phyloP scores from a whole-genome alignment of 768 basidiomycete species.

The Kockovaella imperatae region DNA sequence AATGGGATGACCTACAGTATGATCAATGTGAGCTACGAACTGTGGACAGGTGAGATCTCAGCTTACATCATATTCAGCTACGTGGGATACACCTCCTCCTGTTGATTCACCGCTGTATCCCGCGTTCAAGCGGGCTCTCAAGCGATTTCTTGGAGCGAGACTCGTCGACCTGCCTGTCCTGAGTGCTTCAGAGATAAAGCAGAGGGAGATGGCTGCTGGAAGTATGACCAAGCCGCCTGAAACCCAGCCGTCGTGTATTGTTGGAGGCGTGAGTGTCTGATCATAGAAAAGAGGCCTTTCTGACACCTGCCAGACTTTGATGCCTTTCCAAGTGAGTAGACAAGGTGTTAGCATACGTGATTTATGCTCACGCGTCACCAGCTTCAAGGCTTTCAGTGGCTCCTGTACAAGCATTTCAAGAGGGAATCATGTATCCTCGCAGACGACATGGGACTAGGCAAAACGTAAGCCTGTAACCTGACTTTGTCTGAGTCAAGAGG shows the following conservation, averaged over 20 bases:
- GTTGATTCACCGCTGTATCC: conserved; percentile 53
- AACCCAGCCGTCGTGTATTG: conserved; percentile 55
- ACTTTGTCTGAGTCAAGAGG: neutral
- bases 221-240: conserved; percentile 48
- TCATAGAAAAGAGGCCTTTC: neutral
- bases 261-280: conserved; percentile 45
- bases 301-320: conserved; percentile 48
- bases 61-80: conserved; percentile 51
- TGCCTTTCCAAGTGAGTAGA: conserved; percentile 71
- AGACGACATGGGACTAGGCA: conserved; percentile 81
- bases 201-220: conserved; percentile 30
- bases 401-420: conserved; percentile 39
- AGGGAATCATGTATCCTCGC: conserved; percentile 55
- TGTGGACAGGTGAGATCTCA: neutral
- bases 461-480: conserved; percentile 34
- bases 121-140: conserved; percentile 63
- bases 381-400: conserved; percentile 47
- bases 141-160: conserved; percentile 58
- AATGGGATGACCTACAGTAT: conserved; percentile 91
- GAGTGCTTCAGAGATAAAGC: conserved; percentile 30
- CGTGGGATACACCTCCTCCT: conserved; percentile 84
- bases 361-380: conserved; percentile 3
- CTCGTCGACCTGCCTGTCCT: conserved; percentile 56
- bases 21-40: conserved; percentile 62
- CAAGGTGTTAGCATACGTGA: too few species aligned